Evolutionary conservation across 2,329 filamentous ascomycete species (phyloP), one percentile per base, ranked within the genome.

Genomic region (Leptographium radiaticola): DNA sequence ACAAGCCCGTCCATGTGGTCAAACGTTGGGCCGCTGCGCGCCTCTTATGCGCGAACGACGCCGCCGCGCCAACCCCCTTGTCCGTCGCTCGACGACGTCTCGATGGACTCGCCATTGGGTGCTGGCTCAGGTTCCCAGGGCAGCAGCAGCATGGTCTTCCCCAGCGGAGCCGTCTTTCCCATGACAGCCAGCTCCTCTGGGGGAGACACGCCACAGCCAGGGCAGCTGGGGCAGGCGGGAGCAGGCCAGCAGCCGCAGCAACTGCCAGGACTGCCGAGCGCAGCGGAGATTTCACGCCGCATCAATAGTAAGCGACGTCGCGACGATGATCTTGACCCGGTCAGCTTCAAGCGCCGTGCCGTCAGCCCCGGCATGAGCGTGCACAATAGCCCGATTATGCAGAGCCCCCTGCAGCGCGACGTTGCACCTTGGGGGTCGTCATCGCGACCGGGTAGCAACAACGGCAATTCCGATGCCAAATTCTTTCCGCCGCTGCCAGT

Each of bases 301-400:
- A 83, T 89, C 52, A 84, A 87, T 66, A 81, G 79, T 66, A 93
- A 91, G 66, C 83, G 91, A n/a, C 80, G 89, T 25, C 79, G 89
- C 30, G 60, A 60, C 54, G 91, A 96, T 58, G 90, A 96, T 62
- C 85, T 95, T 55, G 90, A 97, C 65, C 84, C 87, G 2, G 78
- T 83, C 42, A 87, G 84, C 57, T 90, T 96, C 72, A 97, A 97
- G 70, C 80, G 91, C 16, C 81, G 91, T 45, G 91, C 91, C 30
- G 91, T 97, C 2, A 93, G 87, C 56, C 91, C 91, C 0, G 88
- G 90, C 16, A 83, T 96, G 75, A 95, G 89, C 66, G 84, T 86
- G 2, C 89, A 95, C 62, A 94, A 91, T 68, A 94, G 87, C 57
- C 91, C 91, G 1, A 76, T 95, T 39, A 79, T 91, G 61, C 88